Base-by-base conservation (phyloP, 768 basidiomycete genomes). In the Pholiota conissans region DNA sequence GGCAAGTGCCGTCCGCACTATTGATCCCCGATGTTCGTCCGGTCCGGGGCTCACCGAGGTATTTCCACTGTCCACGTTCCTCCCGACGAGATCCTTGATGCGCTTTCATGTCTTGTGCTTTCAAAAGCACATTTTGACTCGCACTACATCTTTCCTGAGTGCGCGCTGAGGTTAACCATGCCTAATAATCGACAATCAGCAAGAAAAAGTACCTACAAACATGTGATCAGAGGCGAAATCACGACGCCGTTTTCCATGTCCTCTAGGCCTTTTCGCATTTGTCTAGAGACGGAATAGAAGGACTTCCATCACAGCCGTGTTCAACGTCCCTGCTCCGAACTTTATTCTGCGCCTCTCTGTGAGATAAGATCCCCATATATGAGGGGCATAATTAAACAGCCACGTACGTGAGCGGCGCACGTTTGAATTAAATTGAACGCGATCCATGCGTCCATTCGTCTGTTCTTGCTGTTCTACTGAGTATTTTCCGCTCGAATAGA, bases 1-100 rank as follows among this genome's bases (percentile, higher is more conserved):
- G 63, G 65, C 30, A 66, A 60, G 49, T 61, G 57, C 51, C 59
- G 40, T 18, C 5, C 14, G 37, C 8, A 39, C n/a, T 7, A 39
- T 39, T 39, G 37, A 39, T 57, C 47, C 52, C 63, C 65, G 61
- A 64, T 60, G 53, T 64, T 63, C 58, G 61, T 50, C 63, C 61
- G 61, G 65, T 60, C 61, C 61, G 65, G 57, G 26, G 49, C 54
- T 52, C 27, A 26, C 65, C 63, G 63, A 67, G 58, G 52, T 58
- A 61, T 61, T 62, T 63, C 65, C 63, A 55, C 46, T 30, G 7
- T 55, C 54, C 45, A 55, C 45, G 30, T 48, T 55, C 54, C 47
- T 48, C 52, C 39, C 22, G 61, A 57, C 28, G 60, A 37, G 37
- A 29, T 22, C 29, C 20, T n/a, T 18, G n/a, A 39, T 39, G 37